These are phyloP conservation scores for Gigaspora rosea DNA, from an alignment of 192 early-diverging fungal species.

Conservation along the genomic window DNA sequence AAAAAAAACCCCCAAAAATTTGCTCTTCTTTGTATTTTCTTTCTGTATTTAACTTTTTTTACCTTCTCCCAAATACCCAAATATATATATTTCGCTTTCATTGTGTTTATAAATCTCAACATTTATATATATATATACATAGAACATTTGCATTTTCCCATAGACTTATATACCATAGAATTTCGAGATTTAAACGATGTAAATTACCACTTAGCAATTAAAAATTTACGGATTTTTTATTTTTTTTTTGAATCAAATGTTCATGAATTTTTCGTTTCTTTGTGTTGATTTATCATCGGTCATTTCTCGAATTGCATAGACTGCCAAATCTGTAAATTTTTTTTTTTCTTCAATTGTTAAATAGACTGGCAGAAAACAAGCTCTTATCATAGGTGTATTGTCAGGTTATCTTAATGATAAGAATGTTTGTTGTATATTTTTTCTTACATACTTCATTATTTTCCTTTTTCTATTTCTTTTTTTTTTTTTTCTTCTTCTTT, in stretches of 20 bases:
- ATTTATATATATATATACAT: constrained; percentile 23
- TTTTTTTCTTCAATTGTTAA: background rate
- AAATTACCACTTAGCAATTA: background rate
- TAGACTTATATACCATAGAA: constrained; percentile 26
- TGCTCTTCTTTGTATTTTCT: background rate
- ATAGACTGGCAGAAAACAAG: constrained; percentile 23
- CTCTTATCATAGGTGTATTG: background rate
- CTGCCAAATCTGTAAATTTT: constrained; percentile 22
- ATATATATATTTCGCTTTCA: constrained; percentile 13
- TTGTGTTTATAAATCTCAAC: constrained; percentile 21
- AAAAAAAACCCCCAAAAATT: background rate
- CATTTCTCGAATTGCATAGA: constrained; percentile 7
- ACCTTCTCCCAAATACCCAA: background rate
- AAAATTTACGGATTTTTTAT: background rate
- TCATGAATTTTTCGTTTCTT: background rate
- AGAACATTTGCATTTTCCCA: constrained; percentile 15
- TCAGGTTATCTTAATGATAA: background rate
- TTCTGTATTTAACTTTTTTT: constrained; percentile 6
- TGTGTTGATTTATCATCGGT: background rate
- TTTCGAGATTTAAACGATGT: background rate
- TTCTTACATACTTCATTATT: background rate
- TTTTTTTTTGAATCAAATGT: too few species aligned
- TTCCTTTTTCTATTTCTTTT: background rate
- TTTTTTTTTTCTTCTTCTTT: background rate
- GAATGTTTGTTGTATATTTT: constrained; percentile 16